Conservation (phyloP, 164 flowering plant genomes). For the Liquidambar formosana region DNA sequence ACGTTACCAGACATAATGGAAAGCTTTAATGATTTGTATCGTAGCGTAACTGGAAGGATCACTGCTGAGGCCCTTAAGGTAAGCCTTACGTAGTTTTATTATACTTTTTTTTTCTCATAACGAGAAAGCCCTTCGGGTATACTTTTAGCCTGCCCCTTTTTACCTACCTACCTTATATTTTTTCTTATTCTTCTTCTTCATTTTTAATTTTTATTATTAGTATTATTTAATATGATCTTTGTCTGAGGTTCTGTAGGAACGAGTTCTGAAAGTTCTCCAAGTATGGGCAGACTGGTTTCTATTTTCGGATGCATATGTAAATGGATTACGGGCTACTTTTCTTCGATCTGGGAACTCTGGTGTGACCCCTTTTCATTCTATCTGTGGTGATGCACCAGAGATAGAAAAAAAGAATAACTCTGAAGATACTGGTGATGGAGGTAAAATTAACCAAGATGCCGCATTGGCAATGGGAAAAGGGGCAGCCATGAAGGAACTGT, state of each 20-base stretch:
- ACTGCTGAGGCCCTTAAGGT: slow-evolving; percentile 99
- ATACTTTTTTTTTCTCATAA: no score
- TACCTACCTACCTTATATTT: no score
- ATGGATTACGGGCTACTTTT: slow-evolving; percentile 93
- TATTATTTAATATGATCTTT: neutral
- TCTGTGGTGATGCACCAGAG: slow-evolving; percentile 91
- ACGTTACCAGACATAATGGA: slow-evolving; percentile 94
- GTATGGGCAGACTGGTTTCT: slow-evolving; percentile 99
- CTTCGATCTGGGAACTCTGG: slow-evolving; percentile 89
- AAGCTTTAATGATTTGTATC: slow-evolving; percentile 95
- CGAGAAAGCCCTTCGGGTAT: no score
- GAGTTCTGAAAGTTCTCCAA: slow-evolving; percentile 94
- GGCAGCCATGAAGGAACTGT: slow-evolving; percentile 82
- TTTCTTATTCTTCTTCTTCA: neutral
- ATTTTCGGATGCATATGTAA: slow-evolving; percentile 97
- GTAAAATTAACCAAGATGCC: slow-evolving; percentile 69
- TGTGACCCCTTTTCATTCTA: slow-evolving; percentile 82
- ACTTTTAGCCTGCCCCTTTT: neutral
- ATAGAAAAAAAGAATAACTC: slow-evolving; percentile 53
- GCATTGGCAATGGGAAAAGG: slow-evolving; percentile 96
- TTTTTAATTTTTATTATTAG: neutral
- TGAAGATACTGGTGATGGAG: slow-evolving; percentile 48
- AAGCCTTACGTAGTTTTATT: slow-evolving; percentile 7
- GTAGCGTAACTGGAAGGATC: slow-evolving; percentile 91
- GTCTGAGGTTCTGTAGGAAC: slow-evolving; percentile 56